Conservation (phyloP, 345 rosid genomes). For the Euclidium syriacum region DNA sequence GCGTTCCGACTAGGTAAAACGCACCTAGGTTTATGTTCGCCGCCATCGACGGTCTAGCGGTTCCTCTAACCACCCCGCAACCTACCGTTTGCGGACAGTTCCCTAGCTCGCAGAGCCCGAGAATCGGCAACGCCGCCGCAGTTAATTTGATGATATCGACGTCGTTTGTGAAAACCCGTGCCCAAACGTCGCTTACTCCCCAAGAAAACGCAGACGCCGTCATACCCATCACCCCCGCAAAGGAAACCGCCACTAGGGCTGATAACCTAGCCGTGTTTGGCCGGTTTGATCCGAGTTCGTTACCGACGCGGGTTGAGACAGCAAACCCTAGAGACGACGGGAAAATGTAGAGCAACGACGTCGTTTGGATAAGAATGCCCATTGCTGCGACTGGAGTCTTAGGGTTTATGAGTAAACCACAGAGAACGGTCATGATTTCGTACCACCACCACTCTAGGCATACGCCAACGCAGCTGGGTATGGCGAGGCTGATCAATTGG, state of each 20-base stretch:
- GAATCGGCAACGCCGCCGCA: slow-evolving; percentile 73
- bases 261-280: slow-evolving; percentile 55
- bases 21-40: slow-evolving; percentile 88
- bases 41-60: slow-evolving; percentile 74
- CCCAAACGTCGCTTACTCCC: slow-evolving; percentile 69
- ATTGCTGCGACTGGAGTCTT: slow-evolving; percentile 75
- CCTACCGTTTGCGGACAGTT: slow-evolving; percentile 97
- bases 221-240: slow-evolving; percentile 63
- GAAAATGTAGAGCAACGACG: slow-evolving; percentile 80
- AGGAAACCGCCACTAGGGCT: slow-evolving; percentile 60
- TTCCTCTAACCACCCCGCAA: slow-evolving; percentile 84
- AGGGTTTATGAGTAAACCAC: slow-evolving; percentile 70
- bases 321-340: slow-evolving; percentile 85
- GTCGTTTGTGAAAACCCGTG: slow-evolving; percentile 70
- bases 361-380: slow-evolving; percentile 92
- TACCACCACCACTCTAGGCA: slow-evolving; percentile 97
- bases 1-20: slow-evolving; percentile 84
- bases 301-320: slow-evolving; percentile 87
- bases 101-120: slow-evolving; percentile 78
- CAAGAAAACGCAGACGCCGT: slow-evolving; percentile 66
- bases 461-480: slow-evolving; percentile 84
- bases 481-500: slow-evolving; percentile 63
- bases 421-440: slow-evolving; percentile 83
- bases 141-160: slow-evolving; percentile 56
- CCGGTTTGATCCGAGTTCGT: slow-evolving; percentile 77